Conservation (phyloP, 2,329 filamentous ascomycete species). For the Pseudogymnoascus sp. region DNA sequence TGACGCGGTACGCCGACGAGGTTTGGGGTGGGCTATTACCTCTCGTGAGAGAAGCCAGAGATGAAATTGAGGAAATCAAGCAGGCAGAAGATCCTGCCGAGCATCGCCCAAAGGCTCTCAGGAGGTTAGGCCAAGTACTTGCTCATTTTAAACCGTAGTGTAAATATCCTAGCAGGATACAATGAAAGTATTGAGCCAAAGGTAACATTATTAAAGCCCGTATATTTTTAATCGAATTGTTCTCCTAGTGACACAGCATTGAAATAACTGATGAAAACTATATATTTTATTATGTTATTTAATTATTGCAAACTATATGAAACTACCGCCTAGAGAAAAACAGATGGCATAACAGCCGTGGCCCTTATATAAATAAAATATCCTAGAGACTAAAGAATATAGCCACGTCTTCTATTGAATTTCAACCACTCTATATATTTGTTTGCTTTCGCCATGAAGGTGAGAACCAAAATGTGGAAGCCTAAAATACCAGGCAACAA, state of each 20-base stretch:
- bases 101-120: conserved; percentile 11
- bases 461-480: not conserved
- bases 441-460: not conserved
- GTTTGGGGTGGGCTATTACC: conserved; percentile 60
- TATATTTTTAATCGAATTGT: not conserved
- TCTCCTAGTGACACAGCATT: not conserved
- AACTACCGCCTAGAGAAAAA: not conserved
- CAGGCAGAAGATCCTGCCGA: conserved; percentile 13
- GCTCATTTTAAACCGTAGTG: conserved; percentile 11
- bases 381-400: too few species aligned
- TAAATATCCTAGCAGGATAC: not conserved
- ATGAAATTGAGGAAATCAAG: conserved; percentile 44
- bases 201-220: not conserved
- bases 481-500: not conserved
- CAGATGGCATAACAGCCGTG: not conserved
- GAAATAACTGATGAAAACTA: not conserved
- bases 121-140: conserved; percentile 14
- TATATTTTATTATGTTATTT: too few species aligned
- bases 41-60: conserved; percentile 48
- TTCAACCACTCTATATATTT: not conserved
- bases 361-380: not conserved
- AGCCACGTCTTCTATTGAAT: not conserved
- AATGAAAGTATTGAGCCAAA: not conserved
- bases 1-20: conserved; percentile 53
- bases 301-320: too few species aligned